Base-by-base conservation (phyloP, 2,329 filamentous ascomycete species). In the Microcyclospora pomicola region DNA sequence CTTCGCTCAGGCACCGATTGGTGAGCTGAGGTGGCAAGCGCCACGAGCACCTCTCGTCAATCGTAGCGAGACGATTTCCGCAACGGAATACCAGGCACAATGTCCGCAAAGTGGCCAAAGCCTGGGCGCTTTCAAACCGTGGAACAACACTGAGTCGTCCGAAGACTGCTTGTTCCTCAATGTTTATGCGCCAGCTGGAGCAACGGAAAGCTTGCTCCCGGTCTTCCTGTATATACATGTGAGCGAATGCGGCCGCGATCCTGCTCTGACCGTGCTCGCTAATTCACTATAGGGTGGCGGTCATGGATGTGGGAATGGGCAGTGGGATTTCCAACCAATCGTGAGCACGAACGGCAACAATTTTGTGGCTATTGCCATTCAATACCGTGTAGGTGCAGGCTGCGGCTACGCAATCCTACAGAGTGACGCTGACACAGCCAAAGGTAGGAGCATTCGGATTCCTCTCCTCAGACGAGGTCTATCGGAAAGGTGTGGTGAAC, bases 301-400 rank as follows among this genome's bases (percentile, higher is more conserved):
- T 0, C 64, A 63, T 51, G 62, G 56, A 19, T 43, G 38, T 31
- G 64, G 56, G 27, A 52, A 55, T 48, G 67, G 59, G 1, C 42
- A 41, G 6, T 50, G 60, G 31, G 62, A 67, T 37, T 42, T 64
- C 24, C 56, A 52, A n/a, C 29, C 50, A 1, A 54, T 65, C 31
- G 66, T 72, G 34, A 64, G 65, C 30, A 61, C 61, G 3, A 70
- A 68, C 43, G 52, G 59, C n/a, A 64, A 69, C 40, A 55, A 53
- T 3, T 72, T 72, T 38, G 51, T 72, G 30, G 59, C 52, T 11
- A 65, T 72, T 14, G 51, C 61, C 2, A 67, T 72, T 30, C 65
- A 72, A 42, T 72, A 72, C 44, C 52, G 69, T 12, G 61, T 68
- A 49, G 41, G 54, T 37, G 30, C 37, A 33, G 24, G 33, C 19